Conservation (phyloP, 495 filamentous ascomycete species). For the Penicillium roqueforti region DNA sequence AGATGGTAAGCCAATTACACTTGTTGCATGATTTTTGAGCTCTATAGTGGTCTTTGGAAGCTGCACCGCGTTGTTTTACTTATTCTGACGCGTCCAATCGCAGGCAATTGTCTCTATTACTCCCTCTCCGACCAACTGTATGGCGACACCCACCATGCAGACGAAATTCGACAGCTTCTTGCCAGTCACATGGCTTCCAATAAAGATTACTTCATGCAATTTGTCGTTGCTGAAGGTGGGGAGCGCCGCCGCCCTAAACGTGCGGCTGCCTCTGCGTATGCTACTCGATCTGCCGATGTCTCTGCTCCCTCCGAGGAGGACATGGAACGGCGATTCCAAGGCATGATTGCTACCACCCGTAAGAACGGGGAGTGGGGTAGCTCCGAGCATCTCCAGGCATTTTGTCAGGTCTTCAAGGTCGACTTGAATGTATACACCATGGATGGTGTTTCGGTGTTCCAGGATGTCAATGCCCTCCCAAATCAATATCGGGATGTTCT, state of each 20-base stretch:
- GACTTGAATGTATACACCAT: conserved; percentile 63
- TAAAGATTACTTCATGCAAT: conserved; percentile 60
- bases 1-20: conserved; percentile 34
- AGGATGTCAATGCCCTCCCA: conserved; percentile 44
- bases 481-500: conserved; percentile 41
- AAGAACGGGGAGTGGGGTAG: conserved; percentile 64
- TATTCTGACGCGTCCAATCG: conserved; percentile 22
- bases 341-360: conserved; percentile 57
- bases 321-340: conserved; percentile 59
- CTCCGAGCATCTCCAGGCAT: conserved; percentile 68
- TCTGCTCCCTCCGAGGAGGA: conserved; percentile 49
- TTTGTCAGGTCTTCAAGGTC: conserved; percentile 56
- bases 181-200: conserved; percentile 61
- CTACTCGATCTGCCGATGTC: conserved; percentile 36
- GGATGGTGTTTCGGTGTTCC: conserved; percentile 40
- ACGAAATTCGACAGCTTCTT: conserved; percentile 55
- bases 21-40: neutral
- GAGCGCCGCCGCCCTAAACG: conserved; percentile 61
- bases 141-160: conserved; percentile 55
- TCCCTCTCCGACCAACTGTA: conserved; percentile 73
- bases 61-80: neutral
- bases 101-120: conserved; percentile 76
- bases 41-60: neutral
- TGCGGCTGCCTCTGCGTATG: conserved; percentile 43
- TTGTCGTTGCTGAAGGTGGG: conserved; percentile 58